A percentile compares a stretch with the other conserved stretches of the same genome.
phyloP scores from a whole-genome alignment of 140 eudicot genomes.

The Cichorium intybus region DNA sequence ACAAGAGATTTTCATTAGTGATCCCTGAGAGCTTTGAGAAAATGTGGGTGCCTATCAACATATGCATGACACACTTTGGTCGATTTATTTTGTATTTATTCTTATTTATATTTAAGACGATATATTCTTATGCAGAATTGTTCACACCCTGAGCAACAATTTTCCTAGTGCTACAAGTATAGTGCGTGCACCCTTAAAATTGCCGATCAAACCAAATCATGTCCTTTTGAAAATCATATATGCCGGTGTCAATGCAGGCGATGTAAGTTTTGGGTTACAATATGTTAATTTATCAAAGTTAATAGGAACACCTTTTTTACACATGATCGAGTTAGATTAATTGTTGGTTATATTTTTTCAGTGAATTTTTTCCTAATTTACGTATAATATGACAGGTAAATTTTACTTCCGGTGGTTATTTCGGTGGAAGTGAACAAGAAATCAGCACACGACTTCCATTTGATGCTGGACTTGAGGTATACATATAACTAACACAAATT shows the following conservation, averaged over 20 bases:
- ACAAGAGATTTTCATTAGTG: slow-evolving; percentile 36
- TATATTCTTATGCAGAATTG: slow-evolving; percentile 54
- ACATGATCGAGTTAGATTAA: neutral
- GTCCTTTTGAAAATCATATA: slow-evolving; percentile 79
- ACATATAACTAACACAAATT: no score
- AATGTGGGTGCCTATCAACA: slow-evolving; percentile 47
- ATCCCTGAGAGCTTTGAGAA: slow-evolving; percentile 74
- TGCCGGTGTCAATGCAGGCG: slow-evolving; percentile 98
- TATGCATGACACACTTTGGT: neutral
- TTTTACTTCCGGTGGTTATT: slow-evolving; percentile 91
- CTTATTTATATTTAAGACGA: slow-evolving; percentile 8
- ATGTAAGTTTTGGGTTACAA: slow-evolving; percentile 87
- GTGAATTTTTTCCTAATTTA: slow-evolving; percentile 6
- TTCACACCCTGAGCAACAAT: slow-evolving; percentile 84
- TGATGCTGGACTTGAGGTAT: slow-evolving; percentile 94
- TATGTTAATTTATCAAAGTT: no score
- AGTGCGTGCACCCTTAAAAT: no score
- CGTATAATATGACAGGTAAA: slow-evolving; percentile 67
- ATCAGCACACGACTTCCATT: slow-evolving; percentile 69
- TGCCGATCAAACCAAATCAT: slow-evolving; percentile 70
- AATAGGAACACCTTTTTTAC: no score
- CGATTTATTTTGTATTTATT: neutral
- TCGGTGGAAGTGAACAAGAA: slow-evolving; percentile 62
- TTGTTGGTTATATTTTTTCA: neutral
- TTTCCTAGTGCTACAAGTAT: slow-evolving; percentile 76